Base-by-base conservation (phyloP, 257 asterid species). In the Coffea canephora region DNA sequence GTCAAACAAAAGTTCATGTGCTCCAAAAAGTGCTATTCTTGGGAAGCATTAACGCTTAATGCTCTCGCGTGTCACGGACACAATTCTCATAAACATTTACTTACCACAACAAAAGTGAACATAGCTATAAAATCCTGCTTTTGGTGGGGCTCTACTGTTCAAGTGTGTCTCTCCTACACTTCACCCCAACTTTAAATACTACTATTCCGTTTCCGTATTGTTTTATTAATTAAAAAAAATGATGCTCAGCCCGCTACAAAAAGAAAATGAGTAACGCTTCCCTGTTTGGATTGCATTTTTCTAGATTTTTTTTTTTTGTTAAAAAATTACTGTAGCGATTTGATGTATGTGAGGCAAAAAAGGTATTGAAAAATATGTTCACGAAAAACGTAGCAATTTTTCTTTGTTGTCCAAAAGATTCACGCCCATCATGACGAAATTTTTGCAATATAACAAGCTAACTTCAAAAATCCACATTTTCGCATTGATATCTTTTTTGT, bases 111-210 rank as follows among this genome's bases (percentile, higher is more conserved):
- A 62, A 79, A 79, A 79, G 77, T 27, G 69, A 70, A 10, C 23
- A 31, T 49, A 10, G 36, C 62, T 55, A 74, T 66, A 41, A 52
- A 54, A 25, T 36, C 73, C 23, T 80, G 75, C 50, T 73, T 80
- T 39, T 64, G 57, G 82, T 73, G 83, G 83, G 48, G 69, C 54
- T 73, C 9, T 3, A 10, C 73, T 74, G 79, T 74, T 80, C 48
- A 6, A 43, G 15, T 21, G 68, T 78, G 43, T 55, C 75, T 68
- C 62, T 80, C n/a, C 65, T 36, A 21, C 72, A 48, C 65, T 52
- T n/a, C n/a, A 13, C 50, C 13, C 45, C 4, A 10, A 25, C 10
- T 23, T 49, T 27, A 48, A 8, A 3, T 45, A 4, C 8, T 46
- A 46, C 15, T 6, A 3, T 11, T 41, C 16, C 0, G 45, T 64